Percentiles rank a stretch among this genome's conserved stretches.
Evolutionary conservation across 495 filamentous ascomycete genomes (phyloP).

Genomic region (Arthonia radiata): DNA sequence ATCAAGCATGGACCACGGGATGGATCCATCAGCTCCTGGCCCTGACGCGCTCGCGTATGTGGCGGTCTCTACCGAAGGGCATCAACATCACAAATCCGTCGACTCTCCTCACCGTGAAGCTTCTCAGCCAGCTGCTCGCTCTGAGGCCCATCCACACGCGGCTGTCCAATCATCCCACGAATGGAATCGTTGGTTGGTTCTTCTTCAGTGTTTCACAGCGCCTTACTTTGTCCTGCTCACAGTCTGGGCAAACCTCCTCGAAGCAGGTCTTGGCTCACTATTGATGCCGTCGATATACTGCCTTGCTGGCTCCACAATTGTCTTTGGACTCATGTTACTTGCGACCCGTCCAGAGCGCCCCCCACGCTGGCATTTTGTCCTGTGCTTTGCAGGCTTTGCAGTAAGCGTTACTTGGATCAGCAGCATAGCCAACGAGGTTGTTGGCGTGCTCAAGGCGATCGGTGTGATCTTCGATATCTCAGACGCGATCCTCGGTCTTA

Average conservation of each 20-base stretch:
- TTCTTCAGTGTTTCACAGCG: slow-evolving; percentile 63
- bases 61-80: no score
- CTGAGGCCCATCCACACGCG: slow-evolving; percentile 1
- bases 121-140: slow-evolving; percentile 1
- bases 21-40: no score
- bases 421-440: slow-evolving; percentile 87
- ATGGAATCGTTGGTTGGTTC: slow-evolving; percentile 82
- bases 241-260: slow-evolving; percentile 42
- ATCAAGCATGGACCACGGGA: no score
- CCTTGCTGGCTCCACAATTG: slow-evolving; percentile 40
- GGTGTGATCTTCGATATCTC: slow-evolving; percentile 83
- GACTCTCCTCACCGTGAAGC: no score
- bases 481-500: slow-evolving; percentile 87
- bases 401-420: slow-evolving; percentile 90
- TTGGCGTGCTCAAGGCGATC: slow-evolving; percentile 79
- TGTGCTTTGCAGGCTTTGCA: slow-evolving; percentile 76
- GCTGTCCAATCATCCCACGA: slow-evolving; percentile 17
- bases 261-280: slow-evolving; percentile 21
- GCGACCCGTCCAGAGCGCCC: slow-evolving; percentile 28
- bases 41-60: no score
- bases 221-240: slow-evolving; percentile 63
- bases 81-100: no score
- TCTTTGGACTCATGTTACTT: slow-evolving; percentile 36
- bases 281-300: slow-evolving; percentile 39
- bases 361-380: slow-evolving; percentile 41